Percentiles rank a stretch among this genome's conserved stretches.
These are phyloP conservation scores for Fragaria iinumae DNA, from an alignment of 306 rosid species.

Conservation along the genomic window DNA sequence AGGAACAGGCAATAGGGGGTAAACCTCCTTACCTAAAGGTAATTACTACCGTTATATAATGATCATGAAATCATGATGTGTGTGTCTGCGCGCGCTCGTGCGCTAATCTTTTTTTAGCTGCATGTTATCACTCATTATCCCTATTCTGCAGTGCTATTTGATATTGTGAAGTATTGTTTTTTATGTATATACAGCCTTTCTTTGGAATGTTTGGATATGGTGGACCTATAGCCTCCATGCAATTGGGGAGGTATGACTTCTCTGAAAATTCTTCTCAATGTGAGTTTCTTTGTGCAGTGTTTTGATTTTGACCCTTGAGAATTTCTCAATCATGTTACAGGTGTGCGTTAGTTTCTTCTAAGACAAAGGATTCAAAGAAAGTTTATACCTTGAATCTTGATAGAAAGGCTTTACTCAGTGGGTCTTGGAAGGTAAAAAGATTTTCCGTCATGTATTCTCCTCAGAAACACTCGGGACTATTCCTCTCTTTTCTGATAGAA, in stretches of 20 bases:
- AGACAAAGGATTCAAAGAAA: conserved; percentile 40
- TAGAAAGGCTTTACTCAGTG: conserved; percentile 53
- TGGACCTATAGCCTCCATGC: conserved; percentile 65
- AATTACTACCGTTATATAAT: neutral
- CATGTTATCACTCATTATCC: neutral
- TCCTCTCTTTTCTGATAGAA: conserved; percentile 9
- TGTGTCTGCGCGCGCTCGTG: neutral
- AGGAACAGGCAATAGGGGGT: conserved; percentile 50
- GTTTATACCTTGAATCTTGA: conserved; percentile 42
- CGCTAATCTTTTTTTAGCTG: neutral
- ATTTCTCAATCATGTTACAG: conserved; percentile 27
- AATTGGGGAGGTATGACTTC: conserved; percentile 51
- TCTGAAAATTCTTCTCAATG: neutral
- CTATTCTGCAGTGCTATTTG: neutral
- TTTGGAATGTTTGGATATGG: conserved; percentile 79
- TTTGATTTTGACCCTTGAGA: neutral
- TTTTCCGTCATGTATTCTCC: conserved; percentile 11
- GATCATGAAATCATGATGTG: neutral
- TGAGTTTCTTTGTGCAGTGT: neutral
- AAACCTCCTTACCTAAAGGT: conserved; percentile 60
- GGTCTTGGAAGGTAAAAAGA: conserved; percentile 51
- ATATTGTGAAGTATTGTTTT: neutral
- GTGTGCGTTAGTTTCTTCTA: conserved; percentile 51
- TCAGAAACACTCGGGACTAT: neutral
- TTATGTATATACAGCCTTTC: conserved; percentile 46